phyloP scores from a whole-genome alignment of 2,329 filamentous ascomycete species.

The Hymenotorrendiella dingleyae region DNA sequence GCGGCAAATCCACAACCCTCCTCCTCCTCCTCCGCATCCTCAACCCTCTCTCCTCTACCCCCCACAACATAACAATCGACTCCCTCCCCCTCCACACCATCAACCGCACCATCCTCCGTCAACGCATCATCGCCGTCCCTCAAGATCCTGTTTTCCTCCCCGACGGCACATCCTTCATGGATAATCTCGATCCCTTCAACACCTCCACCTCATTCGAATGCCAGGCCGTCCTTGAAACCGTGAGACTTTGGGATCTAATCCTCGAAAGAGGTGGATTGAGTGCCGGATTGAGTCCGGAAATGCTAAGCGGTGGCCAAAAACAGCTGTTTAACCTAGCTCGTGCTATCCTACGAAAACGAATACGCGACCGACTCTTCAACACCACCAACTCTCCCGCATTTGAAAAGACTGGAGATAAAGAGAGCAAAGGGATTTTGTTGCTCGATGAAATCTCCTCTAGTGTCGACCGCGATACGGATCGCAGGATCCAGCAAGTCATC shows the following conservation, averaged over 20 bases:
- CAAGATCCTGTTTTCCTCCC: conserved; percentile 50
- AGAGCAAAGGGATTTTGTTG: conserved; percentile 31
- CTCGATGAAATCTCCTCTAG: conserved; percentile 28
- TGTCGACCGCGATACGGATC: conserved; percentile 42
- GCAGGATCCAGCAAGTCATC: conserved; percentile 48
- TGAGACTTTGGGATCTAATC: conserved; percentile 11
- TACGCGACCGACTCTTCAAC: conserved; percentile 19
- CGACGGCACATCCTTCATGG: conserved; percentile 35
- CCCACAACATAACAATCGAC: conserved; percentile 41
- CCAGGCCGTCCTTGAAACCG: conserved; percentile 4
- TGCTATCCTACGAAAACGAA: conserved; percentile 34
- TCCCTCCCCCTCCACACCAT: conserved; percentile 33
- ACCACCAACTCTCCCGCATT: no score
- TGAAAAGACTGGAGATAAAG: conserved; percentile 15
- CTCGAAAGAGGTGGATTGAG: conserved; percentile 32
- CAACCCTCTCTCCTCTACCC: conserved; percentile 21
- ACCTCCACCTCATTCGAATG: conserved; percentile 22
- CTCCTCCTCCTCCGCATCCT: conserved; percentile 36
- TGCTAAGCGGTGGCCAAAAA: conserved; percentile 40
- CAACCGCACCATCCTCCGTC: conserved; percentile 38
- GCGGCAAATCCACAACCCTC: conserved; percentile 36
- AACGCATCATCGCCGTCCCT: conserved; percentile 45
- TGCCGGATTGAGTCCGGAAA: conserved; percentile 28
- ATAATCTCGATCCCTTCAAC: conserved; percentile 39
- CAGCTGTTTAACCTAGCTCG: conserved; percentile 45